phyloP scores from a whole-genome alignment of 148 eudicot species.

The Dysphania ambrosioides region DNA sequence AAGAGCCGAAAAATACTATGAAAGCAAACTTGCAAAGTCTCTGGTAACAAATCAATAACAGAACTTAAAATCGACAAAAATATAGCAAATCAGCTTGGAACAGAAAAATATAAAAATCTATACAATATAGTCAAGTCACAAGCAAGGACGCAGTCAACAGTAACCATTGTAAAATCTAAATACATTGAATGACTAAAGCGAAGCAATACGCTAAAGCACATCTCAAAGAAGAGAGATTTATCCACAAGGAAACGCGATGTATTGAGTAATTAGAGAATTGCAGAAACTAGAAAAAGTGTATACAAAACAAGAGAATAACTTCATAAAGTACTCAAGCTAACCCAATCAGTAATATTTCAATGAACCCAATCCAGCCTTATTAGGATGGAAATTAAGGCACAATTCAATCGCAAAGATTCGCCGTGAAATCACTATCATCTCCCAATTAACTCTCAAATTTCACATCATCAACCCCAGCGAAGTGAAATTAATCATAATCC shows the following conservation, averaged over 20 bases:
- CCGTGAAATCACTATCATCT: not conserved
- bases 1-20: too few species aligned
- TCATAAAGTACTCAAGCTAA: not conserved
- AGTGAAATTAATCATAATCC: not conserved
- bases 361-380: too few species aligned
- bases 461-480: not conserved
- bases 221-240: too few species aligned
- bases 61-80: not conserved
- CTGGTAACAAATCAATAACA: too few species aligned
- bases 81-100: not conserved
- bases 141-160: not conserved
- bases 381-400: too few species aligned
- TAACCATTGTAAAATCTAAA: not conserved
- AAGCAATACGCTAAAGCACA: not conserved
- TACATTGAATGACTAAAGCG: not conserved
- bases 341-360: too few species aligned
- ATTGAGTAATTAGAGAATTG: too few species aligned
- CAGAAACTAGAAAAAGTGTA: not conserved
- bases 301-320: not conserved
- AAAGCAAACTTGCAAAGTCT: too few species aligned
- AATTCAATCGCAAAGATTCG: too few species aligned
- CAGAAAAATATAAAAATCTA: not conserved
- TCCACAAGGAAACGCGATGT: too few species aligned
- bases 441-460: constrained; percentile 1
- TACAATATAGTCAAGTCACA: not conserved